A percentile compares a stretch with the other conserved stretches of the same genome.
Conservation (phyloP, 805 yeast genomes). For the Kodamaea sagamina region DNA sequence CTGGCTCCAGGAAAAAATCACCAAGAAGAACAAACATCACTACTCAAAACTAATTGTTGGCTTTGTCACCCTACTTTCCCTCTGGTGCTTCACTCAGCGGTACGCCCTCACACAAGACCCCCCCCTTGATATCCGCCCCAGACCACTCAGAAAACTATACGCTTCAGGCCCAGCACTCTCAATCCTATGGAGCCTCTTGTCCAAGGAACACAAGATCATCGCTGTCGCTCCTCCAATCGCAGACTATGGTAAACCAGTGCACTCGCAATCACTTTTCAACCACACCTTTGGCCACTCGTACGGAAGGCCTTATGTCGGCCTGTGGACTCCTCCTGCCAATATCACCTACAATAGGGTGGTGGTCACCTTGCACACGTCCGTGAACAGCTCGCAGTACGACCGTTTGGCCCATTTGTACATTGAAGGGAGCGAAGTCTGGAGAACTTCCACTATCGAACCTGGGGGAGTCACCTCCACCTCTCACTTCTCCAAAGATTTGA, state of each 20-base stretch:
- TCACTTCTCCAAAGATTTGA: slow-evolving; percentile 62
- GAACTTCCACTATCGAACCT: slow-evolving; percentile 79
- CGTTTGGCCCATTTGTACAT: slow-evolving; percentile 64
- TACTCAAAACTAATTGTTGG: too few species aligned
- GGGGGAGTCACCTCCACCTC: slow-evolving; percentile 46
- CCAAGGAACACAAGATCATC: slow-evolving; percentile 17
- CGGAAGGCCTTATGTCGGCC: slow-evolving; percentile 53
- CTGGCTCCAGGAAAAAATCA: too few species aligned
- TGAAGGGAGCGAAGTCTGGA: slow-evolving; percentile 71
- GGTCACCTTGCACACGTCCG: slow-evolving; percentile 52
- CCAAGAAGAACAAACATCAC: too few species aligned
- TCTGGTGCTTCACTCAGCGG: too few species aligned
- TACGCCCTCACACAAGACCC: neutral
- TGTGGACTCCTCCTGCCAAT: slow-evolving; percentile 44
- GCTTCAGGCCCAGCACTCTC: neutral
- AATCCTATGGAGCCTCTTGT: neutral
- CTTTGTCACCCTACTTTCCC: too few species aligned
- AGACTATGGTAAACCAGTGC: slow-evolving; percentile 36
- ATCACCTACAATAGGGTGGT: slow-evolving; percentile 53
- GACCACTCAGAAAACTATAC: neutral
- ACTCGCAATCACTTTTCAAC: slow-evolving; percentile 41
- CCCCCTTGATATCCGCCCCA: neutral
- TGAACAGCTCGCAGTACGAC: slow-evolving; percentile 64
- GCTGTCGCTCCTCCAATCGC: slow-evolving; percentile 20
- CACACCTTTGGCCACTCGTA: slow-evolving; percentile 59